Evolutionary conservation across 202 grass and related monocot genomes (phyloP), one percentile per base, ranked within the genome.

Genomic region (Eragrostis tef): DNA sequence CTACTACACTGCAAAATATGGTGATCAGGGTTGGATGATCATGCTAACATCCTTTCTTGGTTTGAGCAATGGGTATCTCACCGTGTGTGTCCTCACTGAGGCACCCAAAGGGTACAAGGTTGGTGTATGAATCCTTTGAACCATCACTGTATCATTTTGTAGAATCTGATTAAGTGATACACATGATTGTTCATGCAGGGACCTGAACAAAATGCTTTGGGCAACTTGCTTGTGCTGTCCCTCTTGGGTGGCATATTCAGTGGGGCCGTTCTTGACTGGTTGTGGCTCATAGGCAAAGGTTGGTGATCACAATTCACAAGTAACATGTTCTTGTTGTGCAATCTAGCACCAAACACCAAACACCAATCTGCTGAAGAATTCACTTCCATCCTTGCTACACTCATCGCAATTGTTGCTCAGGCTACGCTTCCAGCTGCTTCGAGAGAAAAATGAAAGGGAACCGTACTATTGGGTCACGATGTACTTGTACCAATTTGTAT

Each of bases 11-110:
- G 74, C 86, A 45, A 97, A 91, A 16, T 89, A 93, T 2, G 82
- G 87, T 19, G 85, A 93, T 34, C 90, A 91, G 72, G 90, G 84
- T 21, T 97, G 85, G 84, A 91, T 97, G 86, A 97, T 91, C 81
- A 56, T 84, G 79, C 44, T 91, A 47, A 97, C 87, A 1, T 97
- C 84, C 2, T 77, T 89, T 65, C 86, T 90, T n/a, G 88, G 90
- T 26, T 63, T 91, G 24, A 85, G 73, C 65, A 90, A 93, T 9
- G 86, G 93, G 14, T 87, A 96, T 46, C 88, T 96, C 73, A 92
- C 90, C 0, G 86, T 96, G 44, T 92, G 88, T 34, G 72, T 90
- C 70, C 73, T 91, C 65, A 90, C 83, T 12, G 81, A 77, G 19
- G 88, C 88, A 7, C 89, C 93, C 24, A 92, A 90, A 81, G 89